These are phyloP conservation scores for Aspergillus sojae DNA, from an alignment of 2,329 filamentous ascomycete species.

Conservation along the genomic window DNA sequence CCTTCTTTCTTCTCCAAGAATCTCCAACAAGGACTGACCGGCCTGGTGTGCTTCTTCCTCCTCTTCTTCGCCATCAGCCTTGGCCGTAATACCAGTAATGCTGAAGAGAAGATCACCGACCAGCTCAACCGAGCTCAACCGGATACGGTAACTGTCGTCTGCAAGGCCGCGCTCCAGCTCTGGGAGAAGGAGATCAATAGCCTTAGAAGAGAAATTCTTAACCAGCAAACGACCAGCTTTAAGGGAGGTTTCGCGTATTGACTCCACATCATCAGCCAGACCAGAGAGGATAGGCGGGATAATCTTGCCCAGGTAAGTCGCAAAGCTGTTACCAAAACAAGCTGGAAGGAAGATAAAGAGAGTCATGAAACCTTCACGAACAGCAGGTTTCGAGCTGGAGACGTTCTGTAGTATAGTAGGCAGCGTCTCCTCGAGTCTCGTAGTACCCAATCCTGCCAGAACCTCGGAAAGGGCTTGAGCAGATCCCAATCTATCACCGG, in stretches of 20 bases:
- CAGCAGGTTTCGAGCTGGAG: slow-evolving; percentile 82
- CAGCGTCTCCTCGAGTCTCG: slow-evolving; percentile 89
- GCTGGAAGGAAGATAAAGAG: slow-evolving; percentile 98
- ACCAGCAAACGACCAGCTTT: slow-evolving; percentile 91
- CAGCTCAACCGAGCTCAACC: slow-evolving; percentile 95
- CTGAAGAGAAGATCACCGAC: slow-evolving; percentile 98
- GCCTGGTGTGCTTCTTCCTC: slow-evolving; percentile 78
- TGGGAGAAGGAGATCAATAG: slow-evolving; percentile 89
- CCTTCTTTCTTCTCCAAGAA: slow-evolving; percentile 91
- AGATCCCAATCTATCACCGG: slow-evolving; percentile 92
- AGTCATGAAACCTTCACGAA: slow-evolving; percentile 98
- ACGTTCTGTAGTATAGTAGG: slow-evolving; percentile 97
- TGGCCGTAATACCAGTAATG: slow-evolving; percentile 87
- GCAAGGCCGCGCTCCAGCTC: slow-evolving; percentile 94
- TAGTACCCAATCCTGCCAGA: slow-evolving; percentile 88
- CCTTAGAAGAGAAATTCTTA: slow-evolving; percentile 96
- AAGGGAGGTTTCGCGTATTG: slow-evolving; percentile 94
- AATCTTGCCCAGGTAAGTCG: slow-evolving; percentile 91
- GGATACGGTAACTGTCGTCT: slow-evolving; percentile 97
- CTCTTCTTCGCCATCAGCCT: slow-evolving; percentile 77
- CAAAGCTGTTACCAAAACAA: slow-evolving; percentile 98
- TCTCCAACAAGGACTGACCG: slow-evolving; percentile 87
- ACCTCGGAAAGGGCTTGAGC: slow-evolving; percentile 96
- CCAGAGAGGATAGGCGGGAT: slow-evolving; percentile 94
- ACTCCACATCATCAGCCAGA: slow-evolving; percentile 92